These are phyloP conservation scores for Globisporangium middletonii DNA, from an alignment of 352 stramenopile species.

Conservation along the genomic window DNA sequence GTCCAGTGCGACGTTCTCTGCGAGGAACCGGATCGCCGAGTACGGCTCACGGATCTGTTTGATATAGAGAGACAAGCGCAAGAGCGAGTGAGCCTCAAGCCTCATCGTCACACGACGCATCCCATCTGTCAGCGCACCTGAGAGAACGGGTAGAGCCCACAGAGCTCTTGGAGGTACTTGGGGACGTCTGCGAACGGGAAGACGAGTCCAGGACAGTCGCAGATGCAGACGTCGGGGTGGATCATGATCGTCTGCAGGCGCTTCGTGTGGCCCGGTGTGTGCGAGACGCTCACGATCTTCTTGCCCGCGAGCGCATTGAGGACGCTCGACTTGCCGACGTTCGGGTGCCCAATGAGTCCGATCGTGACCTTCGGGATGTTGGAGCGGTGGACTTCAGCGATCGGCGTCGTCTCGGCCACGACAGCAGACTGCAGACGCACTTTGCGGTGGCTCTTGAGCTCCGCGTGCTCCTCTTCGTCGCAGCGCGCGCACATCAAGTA, in stretches of 20 bases:
- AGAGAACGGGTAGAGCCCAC: conserved; percentile 76
- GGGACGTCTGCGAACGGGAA: conserved; percentile 77
- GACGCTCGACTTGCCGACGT: conserved; percentile 87
- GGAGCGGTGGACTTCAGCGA: conserved; percentile 21
- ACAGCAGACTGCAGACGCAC: conserved; percentile 30
- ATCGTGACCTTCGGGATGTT: conserved; percentile 67
- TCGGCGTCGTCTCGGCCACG: conserved; percentile 20
- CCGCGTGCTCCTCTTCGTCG: conserved; percentile 58
- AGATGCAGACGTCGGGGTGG: conserved; percentile 77
- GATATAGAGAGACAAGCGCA: conserved; percentile 2
- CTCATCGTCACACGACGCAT: too few relatives aligned
- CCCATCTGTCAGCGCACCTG: conserved; percentile 28
- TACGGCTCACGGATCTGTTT: conserved; percentile 82
- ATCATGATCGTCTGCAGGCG: conserved; percentile 84
- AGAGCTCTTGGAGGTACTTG: conserved; percentile 82
- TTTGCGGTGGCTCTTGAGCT: conserved; percentile 59
- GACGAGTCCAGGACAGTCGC: conserved; percentile 81
- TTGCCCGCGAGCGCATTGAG: conserved; percentile 82
- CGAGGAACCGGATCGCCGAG: conserved; percentile 80
- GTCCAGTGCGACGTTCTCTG: conserved; percentile 69
- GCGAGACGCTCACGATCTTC: conserved; percentile 84
- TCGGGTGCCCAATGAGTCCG: conserved; percentile 85
- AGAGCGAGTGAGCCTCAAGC: too few relatives aligned
- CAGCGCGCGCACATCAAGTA: conserved; percentile 68
- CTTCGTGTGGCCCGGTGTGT: conserved; percentile 84